These are phyloP conservation scores for Cornus kousa DNA, from an alignment of 148 eudicot species.

Conservation along the genomic window DNA sequence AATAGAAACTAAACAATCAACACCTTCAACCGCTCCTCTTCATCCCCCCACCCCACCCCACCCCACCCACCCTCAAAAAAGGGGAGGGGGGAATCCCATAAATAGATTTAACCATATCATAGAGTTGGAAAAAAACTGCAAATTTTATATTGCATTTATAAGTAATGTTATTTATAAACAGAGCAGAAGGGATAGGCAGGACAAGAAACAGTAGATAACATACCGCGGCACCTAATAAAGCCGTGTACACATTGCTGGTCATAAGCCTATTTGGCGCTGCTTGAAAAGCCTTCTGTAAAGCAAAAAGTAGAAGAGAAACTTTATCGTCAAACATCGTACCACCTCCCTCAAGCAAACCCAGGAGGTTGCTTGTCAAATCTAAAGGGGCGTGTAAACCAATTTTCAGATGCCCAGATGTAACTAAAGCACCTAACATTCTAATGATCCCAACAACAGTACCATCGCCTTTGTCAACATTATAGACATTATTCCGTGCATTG, in stretches of 20 bases:
- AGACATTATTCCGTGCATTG: conserved; percentile 93
- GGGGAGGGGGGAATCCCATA: background rate
- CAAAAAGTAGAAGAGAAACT: conserved; percentile 84
- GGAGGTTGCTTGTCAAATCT: conserved; percentile 48
- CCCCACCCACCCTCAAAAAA: too few species aligned
- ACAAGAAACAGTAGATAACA: conserved; percentile 20
- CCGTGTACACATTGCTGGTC: conserved; percentile 74
- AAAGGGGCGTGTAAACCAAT: conserved; percentile 51
- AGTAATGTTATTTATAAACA: background rate
- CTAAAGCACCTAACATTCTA: conserved; percentile 76
- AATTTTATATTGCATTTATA: background rate
- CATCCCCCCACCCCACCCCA: too few species aligned
- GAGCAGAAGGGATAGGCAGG: background rate
- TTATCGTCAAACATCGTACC: conserved; percentile 99
- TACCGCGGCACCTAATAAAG: conserved; percentile 95
- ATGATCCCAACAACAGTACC: conserved; percentile 82
- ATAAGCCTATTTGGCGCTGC: conserved; percentile 96
- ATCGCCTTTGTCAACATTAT: conserved; percentile 84
- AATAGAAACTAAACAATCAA: too few species aligned
- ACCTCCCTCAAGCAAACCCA: conserved; percentile 65
- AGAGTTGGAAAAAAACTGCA: background rate
- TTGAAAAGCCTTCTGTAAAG: conserved; percentile 93
- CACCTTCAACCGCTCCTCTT: too few species aligned
- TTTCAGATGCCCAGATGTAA: conserved; percentile 71
- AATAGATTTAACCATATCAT: background rate